Evolutionary conservation across 257 asterid genomes (phyloP).

Genomic region (Gynochthodes officinalis): DNA sequence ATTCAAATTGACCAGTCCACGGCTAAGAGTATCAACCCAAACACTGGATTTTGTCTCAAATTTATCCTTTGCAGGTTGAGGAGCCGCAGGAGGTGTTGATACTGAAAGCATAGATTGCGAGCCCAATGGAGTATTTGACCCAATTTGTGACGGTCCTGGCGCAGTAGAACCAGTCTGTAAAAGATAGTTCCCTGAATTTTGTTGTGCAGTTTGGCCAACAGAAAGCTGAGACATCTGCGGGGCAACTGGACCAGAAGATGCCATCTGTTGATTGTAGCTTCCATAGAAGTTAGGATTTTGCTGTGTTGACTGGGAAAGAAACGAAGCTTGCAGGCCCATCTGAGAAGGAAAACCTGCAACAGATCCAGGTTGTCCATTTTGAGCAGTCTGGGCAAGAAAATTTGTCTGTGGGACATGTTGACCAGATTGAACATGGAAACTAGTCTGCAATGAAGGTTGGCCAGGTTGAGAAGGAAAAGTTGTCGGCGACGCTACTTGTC

Average conservation of each 20-base stretch:
- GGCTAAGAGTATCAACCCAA: slow-evolving; percentile 96
- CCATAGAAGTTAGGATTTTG: slow-evolving; percentile 55
- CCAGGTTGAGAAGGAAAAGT: slow-evolving; percentile 54
- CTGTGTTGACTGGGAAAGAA: slow-evolving; percentile 26
- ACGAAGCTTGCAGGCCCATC: slow-evolving; percentile 33
- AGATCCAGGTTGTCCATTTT: slow-evolving; percentile 36
- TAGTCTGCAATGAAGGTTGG: slow-evolving; percentile 34
- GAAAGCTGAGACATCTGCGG: slow-evolving; percentile 50
- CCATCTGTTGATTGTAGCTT: slow-evolving; percentile 37
- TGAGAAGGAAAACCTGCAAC: slow-evolving; percentile 41
- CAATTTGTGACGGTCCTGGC: slow-evolving; percentile 42
- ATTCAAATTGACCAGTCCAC: slow-evolving; percentile 88
- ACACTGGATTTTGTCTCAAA: slow-evolving; percentile 95
- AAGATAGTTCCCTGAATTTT: slow-evolving; percentile 32
- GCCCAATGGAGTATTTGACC: slow-evolving; percentile 28
- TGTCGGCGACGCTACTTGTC: slow-evolving; percentile 26
- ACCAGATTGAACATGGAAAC: slow-evolving; percentile 48
- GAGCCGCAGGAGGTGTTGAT: slow-evolving; percentile 42
- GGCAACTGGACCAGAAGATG: slow-evolving; percentile 34
- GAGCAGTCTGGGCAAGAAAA: slow-evolving; percentile 24
- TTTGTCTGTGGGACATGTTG: slow-evolving; percentile 27
- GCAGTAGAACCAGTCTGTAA: slow-evolving; percentile 38
- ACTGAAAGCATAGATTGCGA: slow-evolving; percentile 33
- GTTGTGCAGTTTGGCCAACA: slow-evolving; percentile 36
- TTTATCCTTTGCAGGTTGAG: slow-evolving; percentile 64